Evolutionary conservation across 345 rosid genomes (phyloP), one percentile per base, ranked within the genome.

Genomic region (Tarenaya hassleriana): DNA sequence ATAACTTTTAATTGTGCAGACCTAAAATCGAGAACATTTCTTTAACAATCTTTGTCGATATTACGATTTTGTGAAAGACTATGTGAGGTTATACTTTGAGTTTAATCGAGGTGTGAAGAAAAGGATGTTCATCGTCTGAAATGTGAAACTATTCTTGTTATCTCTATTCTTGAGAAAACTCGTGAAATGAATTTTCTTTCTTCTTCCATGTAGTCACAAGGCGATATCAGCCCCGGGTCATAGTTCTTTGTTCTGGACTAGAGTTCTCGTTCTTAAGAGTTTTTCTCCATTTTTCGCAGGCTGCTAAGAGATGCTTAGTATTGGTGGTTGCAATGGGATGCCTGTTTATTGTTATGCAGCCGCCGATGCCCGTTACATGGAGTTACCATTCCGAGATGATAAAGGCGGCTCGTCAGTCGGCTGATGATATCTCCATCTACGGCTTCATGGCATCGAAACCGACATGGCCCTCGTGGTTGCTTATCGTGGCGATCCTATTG

Each of bases 381-480:
- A 80, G 94, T 65, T 88, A 85, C 72, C 75, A 71, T 4, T 88
- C 97, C 16, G 90, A 83, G 5, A 43, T 88, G 58, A 88, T 88
- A 59, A 85, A 72, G 67, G 83, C 94, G 18, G 95, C 98, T 58
- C 95, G 88, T 24, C 88, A 78, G 64, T 83, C 97, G 53, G 84
- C 87, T 55, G 98, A 92, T 71, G 98, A 92, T 66, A 80, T 92
- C 61, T 85, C 97, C 38, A 92, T 88, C 50, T 92, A 92, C 42
- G 98, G 97, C 11, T 86, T 92, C 49, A 65, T 85, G 74, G 85
- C 94, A 47, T 75, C 91, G 53, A 88, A 85, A 72, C 98, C 98
- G 21, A 83, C 94, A n/a, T 88, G 99, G 97, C 97, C 99, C 11
- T 81, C 99, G 44, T 92, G 99, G 99, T 62, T 88, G 55, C 95